Base-by-base conservation (phyloP, 2,329 filamentous ascomycete species). In the Aspergillus fischeri region DNA sequence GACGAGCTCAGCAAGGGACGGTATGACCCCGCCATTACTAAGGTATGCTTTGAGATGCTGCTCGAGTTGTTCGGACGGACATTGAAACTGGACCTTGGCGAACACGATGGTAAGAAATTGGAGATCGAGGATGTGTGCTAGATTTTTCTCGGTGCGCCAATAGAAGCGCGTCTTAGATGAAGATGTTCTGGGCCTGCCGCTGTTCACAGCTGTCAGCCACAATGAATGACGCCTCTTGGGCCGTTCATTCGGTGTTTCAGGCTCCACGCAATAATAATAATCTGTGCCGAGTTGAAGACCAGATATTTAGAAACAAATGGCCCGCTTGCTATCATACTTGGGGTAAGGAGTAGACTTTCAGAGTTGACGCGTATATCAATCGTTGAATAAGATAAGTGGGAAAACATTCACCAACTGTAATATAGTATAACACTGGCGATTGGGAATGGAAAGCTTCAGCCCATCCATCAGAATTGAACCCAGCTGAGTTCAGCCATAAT, bases 1-100 rank as follows among this genome's bases (percentile, higher is more conserved):
- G 92, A 97, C 69, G 92, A 97, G 78, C 79, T 94, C 58, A 92
- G 89, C 74, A 96, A 96, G 77, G 92, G 92, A n/a, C 83, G 92
- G 27, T 97, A 96, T 69, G 92, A 97, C 71, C 90, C 92, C 0
- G 91, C 90, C 21, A 82, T 97, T 56, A 86, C 87, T 3, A 93
- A 92, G 70, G 84, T 93, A 38, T 96, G 92, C 77, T 96, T 96
- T 70, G 90, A 96, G 80, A 88, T 97, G 73, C 76, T 97, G 66
- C 80, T 94, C 17, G 92, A 97, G 78, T 69, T 96, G 58, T 97
- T 97, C 75, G 86, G 85, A 0, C 81, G 92, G 24, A 86, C 84
- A 0, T 76, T 97, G 70, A 90, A 90, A 77, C 83, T 87, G 3
- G 92, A 96, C 64, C 72, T 97, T 57, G 92, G 93, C 0, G 81